These are phyloP conservation scores for Vaccinium vitisidaea DNA, from an alignment of 148 eudicot species.

Conservation along the genomic window DNA sequence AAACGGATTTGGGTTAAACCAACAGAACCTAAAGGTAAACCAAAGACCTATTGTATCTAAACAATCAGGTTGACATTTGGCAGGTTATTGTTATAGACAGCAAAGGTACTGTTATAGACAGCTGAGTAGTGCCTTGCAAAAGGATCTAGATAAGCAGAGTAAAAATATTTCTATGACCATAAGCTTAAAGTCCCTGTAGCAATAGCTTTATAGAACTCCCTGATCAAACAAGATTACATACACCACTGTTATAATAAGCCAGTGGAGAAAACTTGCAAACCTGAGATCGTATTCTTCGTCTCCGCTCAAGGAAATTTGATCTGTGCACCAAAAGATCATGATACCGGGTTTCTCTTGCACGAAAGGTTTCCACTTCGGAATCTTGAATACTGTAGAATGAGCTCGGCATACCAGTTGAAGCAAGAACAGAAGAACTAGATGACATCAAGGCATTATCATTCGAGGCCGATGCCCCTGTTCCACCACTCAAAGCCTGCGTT, in stretches of 20 bases:
- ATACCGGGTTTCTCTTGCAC: slow-evolving; percentile 58
- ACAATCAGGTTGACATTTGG: neutral
- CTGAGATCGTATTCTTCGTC: slow-evolving; percentile 98
- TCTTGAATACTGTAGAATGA: slow-evolving; percentile 40
- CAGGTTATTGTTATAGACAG: neutral
- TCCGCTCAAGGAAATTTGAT: slow-evolving; percentile 85
- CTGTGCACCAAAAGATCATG: slow-evolving; percentile 71
- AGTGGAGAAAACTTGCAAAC: slow-evolving; percentile 35
- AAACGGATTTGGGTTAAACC: neutral
- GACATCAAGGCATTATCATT: slow-evolving; percentile 44
- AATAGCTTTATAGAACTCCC: neutral
- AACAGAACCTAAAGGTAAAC: neutral
- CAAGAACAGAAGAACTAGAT: slow-evolving; percentile 37
- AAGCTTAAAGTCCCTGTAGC: neutral
- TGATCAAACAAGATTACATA: neutral
- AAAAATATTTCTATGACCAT: neutral
- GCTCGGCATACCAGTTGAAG: slow-evolving; percentile 34
- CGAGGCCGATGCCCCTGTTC: slow-evolving; percentile 29
- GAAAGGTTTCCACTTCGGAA: slow-evolving; percentile 44
- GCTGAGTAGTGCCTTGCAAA: neutral
- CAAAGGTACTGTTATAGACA: neutral
- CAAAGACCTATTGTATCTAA: neutral
- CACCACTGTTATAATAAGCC: neutral
- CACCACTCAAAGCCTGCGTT: slow-evolving; percentile 23
- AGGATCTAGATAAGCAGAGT: neutral